A percentile compares a stretch with the other conserved stretches of the same genome.
Conservation (phyloP, 2,329 filamentous ascomycete species). For the Fusarium sp. region DNA sequence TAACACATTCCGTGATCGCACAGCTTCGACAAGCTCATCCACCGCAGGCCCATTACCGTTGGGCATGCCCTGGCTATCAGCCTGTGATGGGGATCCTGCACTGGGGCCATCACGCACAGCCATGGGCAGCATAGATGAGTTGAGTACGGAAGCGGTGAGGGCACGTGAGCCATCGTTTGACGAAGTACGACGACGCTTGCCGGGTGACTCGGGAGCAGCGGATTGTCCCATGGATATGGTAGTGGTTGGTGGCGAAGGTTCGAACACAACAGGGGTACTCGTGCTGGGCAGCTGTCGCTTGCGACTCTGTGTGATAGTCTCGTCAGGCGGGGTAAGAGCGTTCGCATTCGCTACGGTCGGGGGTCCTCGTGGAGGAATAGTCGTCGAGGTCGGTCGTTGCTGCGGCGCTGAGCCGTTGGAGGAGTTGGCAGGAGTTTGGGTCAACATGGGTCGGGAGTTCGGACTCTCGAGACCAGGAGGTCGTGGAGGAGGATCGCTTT, state of each 20-base stretch:
- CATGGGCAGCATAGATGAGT: conserved; percentile 49
- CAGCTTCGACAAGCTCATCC: conserved; percentile 58
- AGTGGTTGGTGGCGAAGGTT: conserved; percentile 41
- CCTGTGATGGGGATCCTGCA: conserved; percentile 38
- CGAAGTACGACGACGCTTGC: conserved; percentile 53
- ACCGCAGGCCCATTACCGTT: conserved; percentile 44
- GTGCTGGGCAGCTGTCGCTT: conserved; percentile 56
- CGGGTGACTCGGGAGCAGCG: conserved; percentile 49
- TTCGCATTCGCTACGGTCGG: conserved; percentile 55
- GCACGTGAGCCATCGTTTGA: conserved; percentile 46
- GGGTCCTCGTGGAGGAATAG: conserved; percentile 55
- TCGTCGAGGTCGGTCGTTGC: conserved; percentile 49
- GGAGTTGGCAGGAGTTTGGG: conserved; percentile 48
- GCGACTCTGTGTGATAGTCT: conserved; percentile 58
- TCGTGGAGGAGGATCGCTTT: conserved; percentile 51
- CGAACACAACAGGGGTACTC: conserved; percentile 35
- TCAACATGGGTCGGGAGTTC: conserved; percentile 46
- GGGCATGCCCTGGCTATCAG: conserved; percentile 34
- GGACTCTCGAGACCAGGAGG: conserved; percentile 45
- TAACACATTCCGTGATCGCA: conserved; percentile 55
- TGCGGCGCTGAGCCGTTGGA: conserved; percentile 41
- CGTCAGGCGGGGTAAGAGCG: conserved; percentile 68
- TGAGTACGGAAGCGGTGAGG: conserved; percentile 41
- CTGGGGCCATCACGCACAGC: conserved; percentile 35
- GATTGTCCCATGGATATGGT: conserved; percentile 42